phyloP scores from a whole-genome alignment of 2,329 filamentous ascomycete species.

The Rhynchosporium graminicola region DNA sequence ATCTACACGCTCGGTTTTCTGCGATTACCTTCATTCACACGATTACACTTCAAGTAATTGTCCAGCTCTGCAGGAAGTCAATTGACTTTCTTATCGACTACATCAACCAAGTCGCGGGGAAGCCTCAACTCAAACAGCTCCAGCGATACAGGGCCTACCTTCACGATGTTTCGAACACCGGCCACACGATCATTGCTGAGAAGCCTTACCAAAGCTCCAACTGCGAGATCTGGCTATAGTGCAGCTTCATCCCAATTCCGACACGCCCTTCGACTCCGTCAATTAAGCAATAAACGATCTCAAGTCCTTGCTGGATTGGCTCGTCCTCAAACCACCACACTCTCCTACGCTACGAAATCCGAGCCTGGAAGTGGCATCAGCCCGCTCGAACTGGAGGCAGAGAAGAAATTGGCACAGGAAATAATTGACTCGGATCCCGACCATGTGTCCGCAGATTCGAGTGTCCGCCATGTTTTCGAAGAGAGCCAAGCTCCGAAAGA shows the following conservation, averaged over 20 bases:
- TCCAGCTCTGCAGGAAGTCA: slow-evolving; percentile 17
- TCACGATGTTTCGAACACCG: slow-evolving; percentile 38
- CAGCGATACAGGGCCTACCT: slow-evolving; percentile 7
- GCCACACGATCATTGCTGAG: slow-evolving; percentile 37
- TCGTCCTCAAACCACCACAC: slow-evolving; percentile 47
- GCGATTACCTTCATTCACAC: slow-evolving; percentile 15
- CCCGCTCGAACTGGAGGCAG: slow-evolving; percentile 56
- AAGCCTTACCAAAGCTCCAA: slow-evolving; percentile 34
- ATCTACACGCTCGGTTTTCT: neutral
- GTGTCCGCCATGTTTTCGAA: slow-evolving; percentile 53
- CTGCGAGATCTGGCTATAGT: slow-evolving; percentile 32
- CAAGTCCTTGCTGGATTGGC: slow-evolving; percentile 23
- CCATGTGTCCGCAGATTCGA: slow-evolving; percentile 60
- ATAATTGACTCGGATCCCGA: slow-evolving; percentile 62
- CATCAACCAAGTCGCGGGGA: slow-evolving; percentile 32
- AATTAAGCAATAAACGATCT: slow-evolving; percentile 34
- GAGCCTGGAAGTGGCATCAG: slow-evolving; percentile 35
- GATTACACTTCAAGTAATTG: slow-evolving; percentile 13
- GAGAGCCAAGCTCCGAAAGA: slow-evolving; percentile 32
- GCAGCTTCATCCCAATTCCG: slow-evolving; percentile 33
- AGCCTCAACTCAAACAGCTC: slow-evolving; percentile 25
- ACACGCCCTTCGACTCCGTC: slow-evolving; percentile 25
- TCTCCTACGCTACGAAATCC: slow-evolving; percentile 47
- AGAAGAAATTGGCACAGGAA: slow-evolving; percentile 54
- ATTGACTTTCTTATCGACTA: slow-evolving; percentile 24